Conservation (phyloP, 1,284 basidiomycete genomes). For the Cystobasidium sp. region DNA sequence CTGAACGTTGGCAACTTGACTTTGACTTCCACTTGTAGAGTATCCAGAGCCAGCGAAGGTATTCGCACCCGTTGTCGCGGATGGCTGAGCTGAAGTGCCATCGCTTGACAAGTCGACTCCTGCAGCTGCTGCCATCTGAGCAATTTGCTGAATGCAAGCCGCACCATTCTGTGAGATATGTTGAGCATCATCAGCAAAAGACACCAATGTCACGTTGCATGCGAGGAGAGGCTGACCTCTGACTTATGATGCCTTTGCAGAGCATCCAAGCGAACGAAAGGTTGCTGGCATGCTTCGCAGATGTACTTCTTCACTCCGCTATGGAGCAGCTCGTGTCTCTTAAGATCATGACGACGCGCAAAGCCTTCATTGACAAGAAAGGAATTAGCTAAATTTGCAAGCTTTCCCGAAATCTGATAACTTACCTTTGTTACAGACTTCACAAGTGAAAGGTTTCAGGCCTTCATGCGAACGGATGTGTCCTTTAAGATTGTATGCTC, state of each 20-base stretch:
- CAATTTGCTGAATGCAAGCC: conserved; percentile 35
- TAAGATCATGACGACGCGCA: conserved; percentile 78
- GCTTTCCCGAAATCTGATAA: conserved; percentile 54
- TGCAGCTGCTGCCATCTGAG: conserved; percentile 4
- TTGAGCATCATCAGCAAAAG: neutral
- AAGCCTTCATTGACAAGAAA: conserved; percentile 57
- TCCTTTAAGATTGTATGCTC: conserved; percentile 77
- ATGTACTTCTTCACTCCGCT: conserved; percentile 74
- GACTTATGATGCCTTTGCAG: conserved; percentile 66
- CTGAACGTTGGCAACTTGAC: too few relatives aligned
- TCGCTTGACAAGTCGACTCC: conserved; percentile 1
- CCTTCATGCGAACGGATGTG: conserved; percentile 79
- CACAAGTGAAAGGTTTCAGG: conserved; percentile 79
- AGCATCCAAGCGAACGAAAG: conserved; percentile 77
- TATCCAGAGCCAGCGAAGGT: too few relatives aligned
- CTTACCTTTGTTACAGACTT: conserved; percentile 80
- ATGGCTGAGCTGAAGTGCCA: too few relatives aligned
- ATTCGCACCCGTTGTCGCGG: too few relatives aligned
- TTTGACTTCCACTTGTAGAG: too few relatives aligned
- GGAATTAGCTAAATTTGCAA: neutral
- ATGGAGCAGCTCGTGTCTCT: conserved; percentile 76
- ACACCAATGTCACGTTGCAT: neutral
- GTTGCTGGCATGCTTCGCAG: conserved; percentile 76
- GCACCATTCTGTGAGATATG: conserved; percentile 38
- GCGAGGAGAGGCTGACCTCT: conserved; percentile 10